Base-by-base conservation (phyloP, 768 basidiomycete species). In the Dacryopinax spathularia region DNA sequence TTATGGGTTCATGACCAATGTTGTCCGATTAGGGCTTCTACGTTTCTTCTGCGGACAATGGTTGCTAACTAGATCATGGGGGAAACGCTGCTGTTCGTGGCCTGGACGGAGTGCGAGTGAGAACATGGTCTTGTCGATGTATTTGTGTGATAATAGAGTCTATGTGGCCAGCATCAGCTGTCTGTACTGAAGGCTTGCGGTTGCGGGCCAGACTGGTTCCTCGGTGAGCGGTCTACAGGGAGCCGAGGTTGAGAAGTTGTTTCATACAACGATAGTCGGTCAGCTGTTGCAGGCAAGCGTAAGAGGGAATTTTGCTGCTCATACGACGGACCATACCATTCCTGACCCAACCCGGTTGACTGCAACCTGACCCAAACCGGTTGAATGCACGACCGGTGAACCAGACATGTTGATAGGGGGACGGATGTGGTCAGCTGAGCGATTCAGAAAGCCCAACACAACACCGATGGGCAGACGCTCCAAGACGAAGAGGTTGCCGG, bases 401-500 rank as follows among this genome's bases (percentile, higher is more conserved):
- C 66, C 82, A 84, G 62, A 91, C 89, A 81, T 94, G 91, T 76
- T 96, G 95, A 61, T 89, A 89, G 82, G 68, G 97, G 97, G 79
- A 98, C 94, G 37, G 91, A 89, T 1, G 94, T 92, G 62, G 97
- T 79, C 64, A 96, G 83, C 77, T 98, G 95, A 18, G 95, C 95
- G 63, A 97, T 71, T 74, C 84, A 85, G 84, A 98, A 98, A 13
- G 95, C 95, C 66, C 76, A n/a, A 76, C 77, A 98, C 79, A 63
- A 98, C 84, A 31, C 95, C 95, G 33, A 79, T 77, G 34, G 95
- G 96, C 3, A 92, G 91, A 62, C 91, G 86, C 75, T 95, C 91
- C 89, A 91, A 90, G 81, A 92, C 94, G 88, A 92, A 94, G 83
- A 90, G 93, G 12, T 87, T 80, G 71, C 94, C 92, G 68, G 92